A percentile compares a stretch with the other conserved stretches of the same genome.
These are phyloP conservation scores for Xylariales sp. DNA, from an alignment of 2,329 filamentous ascomycete genomes.

Conservation along the genomic window DNA sequence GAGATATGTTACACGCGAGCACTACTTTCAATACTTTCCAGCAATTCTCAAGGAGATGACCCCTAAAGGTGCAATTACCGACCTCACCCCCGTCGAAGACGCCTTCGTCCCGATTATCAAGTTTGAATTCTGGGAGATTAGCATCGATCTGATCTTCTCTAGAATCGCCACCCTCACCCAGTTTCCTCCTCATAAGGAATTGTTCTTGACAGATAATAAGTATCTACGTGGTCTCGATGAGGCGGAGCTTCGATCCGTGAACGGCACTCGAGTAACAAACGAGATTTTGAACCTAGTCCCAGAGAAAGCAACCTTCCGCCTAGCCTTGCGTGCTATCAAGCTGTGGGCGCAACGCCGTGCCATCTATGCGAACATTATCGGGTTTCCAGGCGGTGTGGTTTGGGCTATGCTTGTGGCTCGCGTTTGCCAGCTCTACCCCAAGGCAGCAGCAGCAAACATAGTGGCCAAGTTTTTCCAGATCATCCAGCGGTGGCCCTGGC, in stretches of 20 bases:
- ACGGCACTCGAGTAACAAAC: conserved; percentile 90
- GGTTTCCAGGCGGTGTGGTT: conserved; percentile 92
- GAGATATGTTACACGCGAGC: conserved; percentile 79
- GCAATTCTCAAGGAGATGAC: conserved; percentile 72
- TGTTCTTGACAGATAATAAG: conserved; percentile 77
- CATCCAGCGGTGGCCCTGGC: conserved; percentile 90
- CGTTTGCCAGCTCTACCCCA: conserved; percentile 93
- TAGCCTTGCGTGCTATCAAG: conserved; percentile 88
- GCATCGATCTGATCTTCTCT: conserved; percentile 90
- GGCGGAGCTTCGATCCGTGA: conserved; percentile 80
- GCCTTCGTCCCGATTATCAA: conserved; percentile 98
- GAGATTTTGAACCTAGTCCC: conserved; percentile 88
- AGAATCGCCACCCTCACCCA: conserved; percentile 66
- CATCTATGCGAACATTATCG: conserved; percentile 94
- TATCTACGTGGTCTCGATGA: conserved; percentile 84
- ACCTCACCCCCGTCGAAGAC: conserved; percentile 80
- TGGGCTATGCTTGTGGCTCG: conserved; percentile 98
- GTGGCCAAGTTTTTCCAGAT: conserved; percentile 93
- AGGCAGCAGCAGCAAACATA: conserved; percentile 82
- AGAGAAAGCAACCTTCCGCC: conserved; percentile 82
- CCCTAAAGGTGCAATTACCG: conserved; percentile 72
- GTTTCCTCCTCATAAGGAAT: conserved; percentile 61
- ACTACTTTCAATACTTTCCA: conserved; percentile 93
- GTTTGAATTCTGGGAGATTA: conserved; percentile 84
- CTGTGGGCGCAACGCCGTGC: conserved; percentile 91